Conservation (phyloP, 2,329 filamentous ascomycete species). For the Westerdykella aurantiaca region DNA sequence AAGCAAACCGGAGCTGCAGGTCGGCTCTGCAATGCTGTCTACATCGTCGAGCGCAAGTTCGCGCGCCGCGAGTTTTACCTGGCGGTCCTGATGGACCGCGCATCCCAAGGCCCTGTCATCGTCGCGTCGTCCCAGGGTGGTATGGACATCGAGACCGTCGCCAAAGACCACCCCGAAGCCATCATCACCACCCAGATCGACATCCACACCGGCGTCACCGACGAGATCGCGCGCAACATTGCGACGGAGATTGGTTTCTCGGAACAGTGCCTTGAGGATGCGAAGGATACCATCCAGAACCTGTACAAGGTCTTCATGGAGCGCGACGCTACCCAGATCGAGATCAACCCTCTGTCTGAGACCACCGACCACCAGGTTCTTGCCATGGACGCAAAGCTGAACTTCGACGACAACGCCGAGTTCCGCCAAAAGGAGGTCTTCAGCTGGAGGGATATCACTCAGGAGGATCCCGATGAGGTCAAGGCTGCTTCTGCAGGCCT, state of each 20-base stretch:
- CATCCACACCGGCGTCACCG: slow-evolving; percentile 91
- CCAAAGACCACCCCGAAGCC: slow-evolving; percentile 94
- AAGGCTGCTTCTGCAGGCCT: slow-evolving; percentile 88
- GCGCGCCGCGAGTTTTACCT: slow-evolving; percentile 98
- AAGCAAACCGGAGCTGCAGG: slow-evolving; percentile 96
- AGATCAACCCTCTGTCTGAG: slow-evolving; percentile 98
- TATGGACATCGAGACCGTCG: slow-evolving; percentile 98
- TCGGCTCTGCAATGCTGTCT: slow-evolving; percentile 93
- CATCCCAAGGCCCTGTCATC: slow-evolving; percentile 84
- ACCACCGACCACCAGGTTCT: slow-evolving; percentile 97
- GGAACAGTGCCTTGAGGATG: slow-evolving; percentile 93
- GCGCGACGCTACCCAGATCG: slow-evolving; percentile 97
- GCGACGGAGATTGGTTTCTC: slow-evolving; percentile 93
- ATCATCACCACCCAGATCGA: slow-evolving; percentile 92
- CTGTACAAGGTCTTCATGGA: slow-evolving; percentile 98
- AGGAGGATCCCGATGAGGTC: slow-evolving; percentile 97
- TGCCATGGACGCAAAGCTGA: slow-evolving; percentile 99
- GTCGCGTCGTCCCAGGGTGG: slow-evolving; percentile 97
- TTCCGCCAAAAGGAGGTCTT: slow-evolving; percentile 98
- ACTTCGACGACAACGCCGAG: slow-evolving; percentile 97
- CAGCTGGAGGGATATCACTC: slow-evolving; percentile 83
- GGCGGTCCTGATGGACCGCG: slow-evolving; percentile 96
- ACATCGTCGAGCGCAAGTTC: slow-evolving; percentile 99
- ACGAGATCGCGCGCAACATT: slow-evolving; percentile 87
- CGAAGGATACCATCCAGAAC: slow-evolving; percentile 95